Conservation (phyloP, 2,329 filamentous ascomycete genomes). For the Beauveria sp. region DNA sequence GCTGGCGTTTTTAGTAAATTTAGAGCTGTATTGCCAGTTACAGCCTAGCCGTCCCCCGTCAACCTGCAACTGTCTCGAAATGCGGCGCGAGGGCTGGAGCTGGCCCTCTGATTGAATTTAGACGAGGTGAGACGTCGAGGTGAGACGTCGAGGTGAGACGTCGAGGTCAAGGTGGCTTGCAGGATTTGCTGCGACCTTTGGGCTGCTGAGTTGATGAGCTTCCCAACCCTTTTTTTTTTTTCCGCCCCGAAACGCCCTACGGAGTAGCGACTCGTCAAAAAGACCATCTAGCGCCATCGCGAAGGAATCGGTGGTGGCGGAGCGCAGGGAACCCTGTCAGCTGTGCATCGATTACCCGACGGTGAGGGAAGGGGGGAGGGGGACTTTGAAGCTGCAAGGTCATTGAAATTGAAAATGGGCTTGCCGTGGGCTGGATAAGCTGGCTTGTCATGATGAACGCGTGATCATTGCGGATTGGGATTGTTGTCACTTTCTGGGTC, state of each 20-base stretch:
- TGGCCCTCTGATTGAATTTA: neutral
- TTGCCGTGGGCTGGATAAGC: neutral
- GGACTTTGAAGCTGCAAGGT: neutral
- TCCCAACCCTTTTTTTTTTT: neutral
- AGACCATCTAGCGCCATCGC: neutral
- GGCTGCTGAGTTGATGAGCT: neutral
- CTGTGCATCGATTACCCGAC: neutral
- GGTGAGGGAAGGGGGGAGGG: no score
- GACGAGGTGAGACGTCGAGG: neutral
- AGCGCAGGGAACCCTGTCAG: neutral
- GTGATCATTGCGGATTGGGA: neutral
- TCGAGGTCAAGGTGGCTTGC: neutral
- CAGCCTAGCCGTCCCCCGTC: no score
- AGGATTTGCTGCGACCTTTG: neutral
- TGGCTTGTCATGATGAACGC: neutral
- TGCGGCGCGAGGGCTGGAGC: neutral
- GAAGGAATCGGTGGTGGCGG: neutral
- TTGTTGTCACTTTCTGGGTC: neutral
- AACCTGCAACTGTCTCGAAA: no score
- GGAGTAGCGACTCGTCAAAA: neutral
- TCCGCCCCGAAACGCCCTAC: no score
- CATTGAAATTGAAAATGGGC: neutral
- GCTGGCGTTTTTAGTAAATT: no score
- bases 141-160: neutral
- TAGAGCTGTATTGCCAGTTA: no score